Evolutionary conservation across 2,329 filamentous ascomycete genomes (phyloP).

Genomic region (Rutstroemia sydowiana): DNA sequence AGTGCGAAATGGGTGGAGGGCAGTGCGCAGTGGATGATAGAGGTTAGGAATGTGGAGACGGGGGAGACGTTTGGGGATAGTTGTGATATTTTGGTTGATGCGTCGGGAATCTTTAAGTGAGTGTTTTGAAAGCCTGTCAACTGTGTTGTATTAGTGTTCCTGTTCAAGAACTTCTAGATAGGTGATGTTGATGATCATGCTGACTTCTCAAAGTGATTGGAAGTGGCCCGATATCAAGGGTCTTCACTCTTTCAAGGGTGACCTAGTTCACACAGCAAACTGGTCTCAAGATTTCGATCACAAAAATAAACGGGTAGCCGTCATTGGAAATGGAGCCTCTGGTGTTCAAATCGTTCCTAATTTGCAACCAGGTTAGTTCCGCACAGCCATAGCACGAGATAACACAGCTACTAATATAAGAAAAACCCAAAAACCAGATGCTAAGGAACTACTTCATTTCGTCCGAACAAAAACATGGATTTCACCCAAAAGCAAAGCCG

Average conservation of each 20-base stretch:
- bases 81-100: slow-evolving; percentile 43
- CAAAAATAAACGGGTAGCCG: slow-evolving; percentile 38
- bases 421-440: slow-evolving; percentile 20
- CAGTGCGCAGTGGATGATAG: slow-evolving; percentile 8
- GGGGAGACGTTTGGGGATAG: slow-evolving; percentile 37
- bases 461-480: slow-evolving; percentile 40
- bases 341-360: slow-evolving; percentile 44
- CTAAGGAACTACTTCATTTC: slow-evolving; percentile 36
- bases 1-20: slow-evolving; percentile 19
- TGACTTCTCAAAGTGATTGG: slow-evolving; percentile 38
- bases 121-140: no score
- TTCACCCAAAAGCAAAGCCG: slow-evolving; percentile 32
- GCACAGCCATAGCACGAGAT: neutral
- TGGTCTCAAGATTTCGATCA: slow-evolving; percentile 48
- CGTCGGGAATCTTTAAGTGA: slow-evolving; percentile 46
- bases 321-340: slow-evolving; percentile 45
- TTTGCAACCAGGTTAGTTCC: slow-evolving; percentile 27
- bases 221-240: slow-evolving; percentile 54
- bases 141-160: no score
- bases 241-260: slow-evolving; percentile 37
- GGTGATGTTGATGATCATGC: neutral
- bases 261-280: slow-evolving; percentile 51
- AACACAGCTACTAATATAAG: neutral
- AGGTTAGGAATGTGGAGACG: slow-evolving; percentile 21
- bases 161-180: no score